Base-by-base conservation (phyloP, 2,329 filamentous ascomycete genomes). In the Didymella pomorum region DNA sequence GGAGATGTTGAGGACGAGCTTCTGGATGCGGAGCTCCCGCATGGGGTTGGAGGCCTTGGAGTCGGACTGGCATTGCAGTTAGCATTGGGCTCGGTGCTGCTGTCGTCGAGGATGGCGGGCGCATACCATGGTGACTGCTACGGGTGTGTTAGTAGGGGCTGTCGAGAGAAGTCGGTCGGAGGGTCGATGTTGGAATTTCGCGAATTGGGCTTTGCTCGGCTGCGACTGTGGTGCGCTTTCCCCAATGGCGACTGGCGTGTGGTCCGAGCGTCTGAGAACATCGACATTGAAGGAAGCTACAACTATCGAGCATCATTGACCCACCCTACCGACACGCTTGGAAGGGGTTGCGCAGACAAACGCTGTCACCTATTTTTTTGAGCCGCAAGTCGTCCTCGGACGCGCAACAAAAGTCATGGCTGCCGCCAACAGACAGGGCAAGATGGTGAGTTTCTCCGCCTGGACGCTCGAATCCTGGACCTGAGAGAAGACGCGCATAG, bases 1-100 rank as follows among this genome's bases (percentile, higher is more conserved):
- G 76, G 92, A 97, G 85, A 97, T 97, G 90, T 97, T 97, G 81
- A 97, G 91, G 83, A 97, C 93, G 82, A 97, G 92, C 88, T 97
- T 97, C 86, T 96, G 92, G 85, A 97, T 95, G 87, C 93, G 92
- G 81, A 98, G 92, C 87, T 99, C 94, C 87, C 93, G 92, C 95
- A 99, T 99, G 86, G 95, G 94, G 89, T 99, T 99, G 82, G 87
- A 85, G 81, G 86, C 82, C 88, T 98, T 97, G 78, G 68, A 71
- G 66, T 77, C 75, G 72, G 73, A 74, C 73, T 77, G 67, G 20
- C 49, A 52, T 59, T 35, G 49, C 21, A 55, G 61, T 76, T 65
- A 76, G 71, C 64, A 56, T 51, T 61, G 50, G 61, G 25, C 56
- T 42, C 48, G 62, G 51, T 47, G 52, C 33, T 39, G 51, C 26